Evolutionary conservation across 352 stramenopile genomes (phyloP).

Genomic region (Globisporangium cylindrosporum): DNA sequence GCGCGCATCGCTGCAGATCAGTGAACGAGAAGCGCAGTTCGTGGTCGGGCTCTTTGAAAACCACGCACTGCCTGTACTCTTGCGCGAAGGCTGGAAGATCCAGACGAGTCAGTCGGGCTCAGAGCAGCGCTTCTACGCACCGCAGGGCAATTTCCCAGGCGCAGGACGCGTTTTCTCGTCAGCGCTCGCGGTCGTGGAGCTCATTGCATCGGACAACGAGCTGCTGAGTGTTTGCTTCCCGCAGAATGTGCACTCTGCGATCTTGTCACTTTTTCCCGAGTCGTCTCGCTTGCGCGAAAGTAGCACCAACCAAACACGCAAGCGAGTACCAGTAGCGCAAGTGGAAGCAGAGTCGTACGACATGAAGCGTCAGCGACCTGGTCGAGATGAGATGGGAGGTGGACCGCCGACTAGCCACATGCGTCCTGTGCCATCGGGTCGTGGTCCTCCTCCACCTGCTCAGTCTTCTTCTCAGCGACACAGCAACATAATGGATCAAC

Average conservation of each 20-base stretch:
- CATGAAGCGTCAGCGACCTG: constrained; percentile 29
- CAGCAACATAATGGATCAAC: neutral
- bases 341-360: constrained; percentile 22
- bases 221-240: constrained; percentile 66
- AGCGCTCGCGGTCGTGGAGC: constrained; percentile 63
- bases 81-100: constrained; percentile 66
- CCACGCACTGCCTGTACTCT: constrained; percentile 60
- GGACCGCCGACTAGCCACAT: constrained; percentile 5
- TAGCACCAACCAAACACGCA: constrained; percentile 12
- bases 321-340: constrained; percentile 17
- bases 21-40: constrained; percentile 71
- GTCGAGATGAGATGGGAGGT: constrained; percentile 8
- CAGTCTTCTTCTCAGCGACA: neutral
- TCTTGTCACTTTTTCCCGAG: constrained; percentile 64
- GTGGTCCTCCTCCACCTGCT: neutral
- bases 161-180: constrained; percentile 48
- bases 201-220: constrained; percentile 67
- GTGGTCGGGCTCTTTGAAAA: constrained; percentile 79
- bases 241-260: constrained; percentile 65
- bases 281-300: constrained; percentile 5
- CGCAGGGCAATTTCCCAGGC: constrained; percentile 26
- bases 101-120: constrained; percentile 33
- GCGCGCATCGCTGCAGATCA: constrained; percentile 45
- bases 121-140: constrained; percentile 41
- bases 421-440: neutral